Base-by-base conservation (phyloP, 1,284 basidiomycete genomes). In the Flammula alnicola region DNA sequence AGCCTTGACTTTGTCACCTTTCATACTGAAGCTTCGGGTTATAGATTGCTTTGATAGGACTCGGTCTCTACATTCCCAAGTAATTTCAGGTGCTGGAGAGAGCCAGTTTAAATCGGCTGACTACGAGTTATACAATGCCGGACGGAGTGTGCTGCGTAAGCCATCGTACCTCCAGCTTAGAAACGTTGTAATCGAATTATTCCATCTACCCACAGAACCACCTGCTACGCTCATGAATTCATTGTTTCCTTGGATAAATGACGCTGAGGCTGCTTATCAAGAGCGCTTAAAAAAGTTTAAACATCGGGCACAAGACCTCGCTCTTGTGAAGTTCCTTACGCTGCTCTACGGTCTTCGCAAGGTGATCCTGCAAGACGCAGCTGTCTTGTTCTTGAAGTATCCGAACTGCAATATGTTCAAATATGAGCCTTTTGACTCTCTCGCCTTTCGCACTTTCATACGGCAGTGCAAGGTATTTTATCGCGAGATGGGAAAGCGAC, bases 291-390 rank as follows among this genome's bases (percentile, higher is more conserved):
- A 31, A 11, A 3, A 5, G 11, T 29, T 11, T n/a, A 19, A n/a
- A 10, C 19, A 19, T 11, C 22, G 16, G n/a, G 30, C 42, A 6
- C 32, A 2, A 8, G 31, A 44, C 17, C 4, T 3, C 2, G 12
- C 42, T 20, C 42, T 44, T 12, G 5, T 11, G 20, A 9, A n/a
- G 1, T 42, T 41, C 19, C 29, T 41, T 9, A 9, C 12, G 2
- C 4, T 44, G 3, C 33, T 44, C 14, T 2, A 4, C 1, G 23
- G 17, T n/a, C 40, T 49, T 6, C 16, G 29, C 4, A 9, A 7
- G 14, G 26, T 43, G 3, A 17, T 43, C 12, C 31, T 49, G 4
- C 47, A 49, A 32, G 47, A 49, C 33, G 47, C 47, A 12, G 33
- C 31, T 5, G 40, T 49, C 4, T 17, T 49, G 12, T 44, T 22